phyloP scores from a whole-genome alignment of 306 rosid genomes.

The Acacia confusa region DNA sequence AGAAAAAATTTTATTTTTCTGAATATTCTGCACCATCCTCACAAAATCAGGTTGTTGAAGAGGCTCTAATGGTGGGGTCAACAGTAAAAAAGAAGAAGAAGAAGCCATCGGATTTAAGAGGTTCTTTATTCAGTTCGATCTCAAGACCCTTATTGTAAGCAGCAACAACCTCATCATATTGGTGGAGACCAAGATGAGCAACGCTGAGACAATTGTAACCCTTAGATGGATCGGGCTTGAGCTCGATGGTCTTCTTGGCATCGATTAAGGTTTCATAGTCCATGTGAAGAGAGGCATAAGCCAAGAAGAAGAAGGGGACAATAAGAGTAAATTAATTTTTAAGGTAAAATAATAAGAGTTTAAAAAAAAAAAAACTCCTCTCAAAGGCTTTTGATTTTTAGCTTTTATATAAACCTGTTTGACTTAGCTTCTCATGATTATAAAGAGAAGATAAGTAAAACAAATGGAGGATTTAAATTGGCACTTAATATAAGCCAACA shows the following conservation, averaged over 20 bases:
- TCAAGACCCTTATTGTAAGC: slow-evolving; percentile 84
- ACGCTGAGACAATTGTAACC: slow-evolving; percentile 94
- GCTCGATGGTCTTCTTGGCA: slow-evolving; percentile 84
- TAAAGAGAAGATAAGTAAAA: too few species aligned
- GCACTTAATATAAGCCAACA: too few species aligned
- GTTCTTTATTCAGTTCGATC: slow-evolving; percentile 75
- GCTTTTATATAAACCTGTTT: too few species aligned
- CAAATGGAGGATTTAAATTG: too few species aligned
- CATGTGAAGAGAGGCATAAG: slow-evolving; percentile 71
- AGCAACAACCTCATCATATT: slow-evolving; percentile 56
- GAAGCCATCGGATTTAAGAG: slow-evolving; percentile 49
- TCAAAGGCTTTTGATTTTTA: too few species aligned
- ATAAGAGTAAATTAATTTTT: neutral
- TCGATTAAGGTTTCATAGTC: slow-evolving; percentile 73
- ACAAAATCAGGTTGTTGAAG: slow-evolving; percentile 89
- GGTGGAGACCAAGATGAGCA: slow-evolving; percentile 71
- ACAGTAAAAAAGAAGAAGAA: slow-evolving; percentile 40
- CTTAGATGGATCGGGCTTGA: slow-evolving; percentile 83
- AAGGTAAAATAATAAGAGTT: too few species aligned
- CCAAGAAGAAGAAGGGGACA: neutral
- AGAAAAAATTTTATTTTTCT: too few species aligned
- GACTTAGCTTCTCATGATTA: too few species aligned
- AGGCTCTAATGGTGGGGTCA: slow-evolving; percentile 67
- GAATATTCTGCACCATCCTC: slow-evolving; percentile 87
- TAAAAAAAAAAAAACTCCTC: too few species aligned